phyloP scores from a whole-genome alignment of 805 yeast species.

The Yarrowia osloensis region DNA sequence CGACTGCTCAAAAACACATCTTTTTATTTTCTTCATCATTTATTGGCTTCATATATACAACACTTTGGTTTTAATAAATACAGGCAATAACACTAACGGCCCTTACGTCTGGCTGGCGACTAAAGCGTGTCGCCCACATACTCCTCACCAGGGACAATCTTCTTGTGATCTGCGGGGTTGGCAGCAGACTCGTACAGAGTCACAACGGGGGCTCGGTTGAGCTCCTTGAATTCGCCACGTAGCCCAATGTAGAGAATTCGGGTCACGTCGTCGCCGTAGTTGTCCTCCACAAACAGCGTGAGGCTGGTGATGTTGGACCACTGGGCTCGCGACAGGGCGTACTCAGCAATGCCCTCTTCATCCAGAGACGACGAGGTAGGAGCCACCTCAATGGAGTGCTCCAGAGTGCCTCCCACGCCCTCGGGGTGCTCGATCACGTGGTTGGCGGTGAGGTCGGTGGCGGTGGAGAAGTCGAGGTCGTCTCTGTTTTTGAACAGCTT shows the following conservation, averaged over 20 bases:
- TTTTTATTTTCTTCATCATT: too few relatives aligned
- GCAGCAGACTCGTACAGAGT: constrained; percentile 88
- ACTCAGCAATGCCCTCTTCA: constrained; percentile 69
- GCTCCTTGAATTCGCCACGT: constrained; percentile 56
- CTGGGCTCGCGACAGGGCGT: constrained; percentile 69
- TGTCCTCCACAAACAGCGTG: constrained; percentile 66
- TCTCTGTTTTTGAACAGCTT: constrained; percentile 71
- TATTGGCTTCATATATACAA: not conserved
- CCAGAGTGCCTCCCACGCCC: constrained; percentile 47
- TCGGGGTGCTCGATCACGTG: constrained; percentile 64
- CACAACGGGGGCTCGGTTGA: constrained; percentile 62
- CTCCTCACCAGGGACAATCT: constrained; percentile 35
- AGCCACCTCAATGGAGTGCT: constrained; percentile 27
- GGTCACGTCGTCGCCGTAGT: constrained; percentile 61
- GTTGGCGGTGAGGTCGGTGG: constrained; percentile 52
- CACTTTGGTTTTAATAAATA: not conserved
- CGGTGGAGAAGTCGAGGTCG: constrained; percentile 71
- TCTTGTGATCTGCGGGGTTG: constrained; percentile 84
- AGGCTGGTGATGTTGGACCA: constrained; percentile 71
- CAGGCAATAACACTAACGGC: not conserved
- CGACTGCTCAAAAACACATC: not conserved
- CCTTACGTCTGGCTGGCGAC: not conserved
- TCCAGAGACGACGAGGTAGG: constrained; percentile 39
- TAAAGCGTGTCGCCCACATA: constrained; percentile 32
- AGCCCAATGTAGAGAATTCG: constrained; percentile 71